A percentile compares a stretch with the other conserved stretches of the same genome.
phyloP scores from a whole-genome alignment of 352 stramenopile genomes.

The Pythium phragmiticola region DNA sequence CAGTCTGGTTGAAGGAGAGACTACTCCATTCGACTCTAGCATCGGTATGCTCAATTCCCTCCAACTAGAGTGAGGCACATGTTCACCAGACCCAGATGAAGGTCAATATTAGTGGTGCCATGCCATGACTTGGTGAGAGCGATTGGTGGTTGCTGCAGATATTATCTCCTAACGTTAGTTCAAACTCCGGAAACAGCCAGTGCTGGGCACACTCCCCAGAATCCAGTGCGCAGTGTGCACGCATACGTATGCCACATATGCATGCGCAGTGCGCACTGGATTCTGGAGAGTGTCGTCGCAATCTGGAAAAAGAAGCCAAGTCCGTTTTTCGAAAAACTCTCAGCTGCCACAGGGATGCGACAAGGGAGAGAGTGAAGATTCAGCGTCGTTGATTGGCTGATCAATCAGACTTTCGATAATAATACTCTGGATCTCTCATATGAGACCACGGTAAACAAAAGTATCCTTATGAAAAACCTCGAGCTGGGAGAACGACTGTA shows the following conservation, averaged over 20 bases:
- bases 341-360: background rate
- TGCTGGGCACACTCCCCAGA: background rate
- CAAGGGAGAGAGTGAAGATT: background rate
- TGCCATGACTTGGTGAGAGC: background rate
- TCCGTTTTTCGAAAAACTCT: background rate
- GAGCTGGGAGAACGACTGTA: no score
- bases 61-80: no score
- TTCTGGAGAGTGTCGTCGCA: constrained; percentile 7
- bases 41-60: no score
- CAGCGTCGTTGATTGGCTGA: background rate
- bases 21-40: no score
- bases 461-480: no score
- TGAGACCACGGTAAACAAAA: no score
- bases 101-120: no score
- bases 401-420: background rate
- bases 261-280: background rate
- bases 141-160: no score
- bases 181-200: constrained; percentile 12
- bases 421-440: constrained; percentile 2
- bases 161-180: background rate
- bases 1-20: no score
- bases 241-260: no score
- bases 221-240: no score
- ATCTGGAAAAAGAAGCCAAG: background rate
- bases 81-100: no score